phyloP scores from a whole-genome alignment of 2,329 filamentous ascomycete species.

The Pseudocercospora crystallina region DNA sequence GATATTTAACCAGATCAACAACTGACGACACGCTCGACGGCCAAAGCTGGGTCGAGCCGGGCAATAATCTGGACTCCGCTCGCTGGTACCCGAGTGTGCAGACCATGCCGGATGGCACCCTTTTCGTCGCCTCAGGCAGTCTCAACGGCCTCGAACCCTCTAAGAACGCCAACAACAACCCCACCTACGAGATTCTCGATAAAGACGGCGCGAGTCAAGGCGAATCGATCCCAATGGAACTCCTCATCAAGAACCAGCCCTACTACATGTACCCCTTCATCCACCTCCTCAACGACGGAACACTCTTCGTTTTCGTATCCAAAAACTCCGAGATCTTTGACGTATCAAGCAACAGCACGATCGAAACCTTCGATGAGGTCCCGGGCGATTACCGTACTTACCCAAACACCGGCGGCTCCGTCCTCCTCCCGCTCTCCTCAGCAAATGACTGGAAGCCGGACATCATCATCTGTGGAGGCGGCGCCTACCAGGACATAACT shows the following conservation, averaged over 20 bases:
- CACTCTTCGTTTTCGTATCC: slow-evolving; percentile 57
- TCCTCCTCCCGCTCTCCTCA: slow-evolving; percentile 62
- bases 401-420: slow-evolving; percentile 63
- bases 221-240: slow-evolving; percentile 51
- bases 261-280: slow-evolving; percentile 67
- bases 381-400: slow-evolving; percentile 67
- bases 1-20: slow-evolving; percentile 53
- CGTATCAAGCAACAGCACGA: slow-evolving; percentile 58
- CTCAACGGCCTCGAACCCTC: slow-evolving; percentile 59
- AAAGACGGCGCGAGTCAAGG: slow-evolving; percentile 49
- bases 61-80: slow-evolving; percentile 50
- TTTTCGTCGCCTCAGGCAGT: slow-evolving; percentile 62
- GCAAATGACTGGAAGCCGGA: slow-evolving; percentile 59
- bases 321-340: slow-evolving; percentile 57
- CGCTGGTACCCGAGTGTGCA: slow-evolving; percentile 63
- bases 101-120: slow-evolving; percentile 54
- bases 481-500: slow-evolving; percentile 61
- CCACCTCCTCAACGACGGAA: slow-evolving; percentile 58
- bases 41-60: slow-evolving; percentile 55
- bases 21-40: slow-evolving; percentile 49
- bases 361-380: slow-evolving; percentile 59
- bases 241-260: slow-evolving; percentile 48
- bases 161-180: slow-evolving; percentile 59
- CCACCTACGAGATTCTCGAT: slow-evolving; percentile 62
- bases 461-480: slow-evolving; percentile 65